Base-by-base conservation (phyloP, 1,284 basidiomycete genomes). In the Pulchroboletus neoregius region DNA sequence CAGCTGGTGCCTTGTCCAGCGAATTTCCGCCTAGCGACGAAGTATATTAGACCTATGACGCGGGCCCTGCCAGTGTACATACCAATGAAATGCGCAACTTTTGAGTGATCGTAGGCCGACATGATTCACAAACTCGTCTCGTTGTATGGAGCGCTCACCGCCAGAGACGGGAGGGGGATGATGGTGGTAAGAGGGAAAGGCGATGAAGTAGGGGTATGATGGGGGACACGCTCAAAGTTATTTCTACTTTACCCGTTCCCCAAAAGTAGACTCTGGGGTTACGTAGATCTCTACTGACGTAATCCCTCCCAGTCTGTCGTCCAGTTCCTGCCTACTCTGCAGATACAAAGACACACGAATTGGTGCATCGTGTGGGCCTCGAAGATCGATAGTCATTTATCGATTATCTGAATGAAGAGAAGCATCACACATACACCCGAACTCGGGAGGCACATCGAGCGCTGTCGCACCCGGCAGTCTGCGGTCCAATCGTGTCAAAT, bases 81-180 rank as follows among this genome's bases (percentile, higher is more conserved):
- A 84, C 89, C 93, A 61, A 95, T 89, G 68, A 88, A 96, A 46
- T 94, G 86, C 50, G 86, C 74, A 55, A 93, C 89, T 73, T 80
- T 86, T 51, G 80, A 77, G 63, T 87, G 86, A 69, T 89, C 87
- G 65, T 84, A 84, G 43, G 72, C 67, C 57, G 81, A 74, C 84
- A 87, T 87, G 61, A 58, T 54, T 51, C 22, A 34, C 22, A 13
- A 43, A 46, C 12, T 57, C 43, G 46, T 49, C 28, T 36, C n/a
- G 48, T 51, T 34, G n/a, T 49, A 45, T 47, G 36, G n/a, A 9
- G 22, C 24, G 48, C 22, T 46, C 30, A 28, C 43, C 5, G 20
- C 30, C 51, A 46, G 40, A 23, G 16, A 36, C 2, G 22, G 47
- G 34, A 30, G 24, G 30, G 32, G 13, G 53, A 48, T 53, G 53